A percentile compares a stretch with the other conserved stretches of the same genome.
phyloP scores from a whole-genome alignment of 768 basidiomycete genomes.

The Leccinum imitatum region DNA sequence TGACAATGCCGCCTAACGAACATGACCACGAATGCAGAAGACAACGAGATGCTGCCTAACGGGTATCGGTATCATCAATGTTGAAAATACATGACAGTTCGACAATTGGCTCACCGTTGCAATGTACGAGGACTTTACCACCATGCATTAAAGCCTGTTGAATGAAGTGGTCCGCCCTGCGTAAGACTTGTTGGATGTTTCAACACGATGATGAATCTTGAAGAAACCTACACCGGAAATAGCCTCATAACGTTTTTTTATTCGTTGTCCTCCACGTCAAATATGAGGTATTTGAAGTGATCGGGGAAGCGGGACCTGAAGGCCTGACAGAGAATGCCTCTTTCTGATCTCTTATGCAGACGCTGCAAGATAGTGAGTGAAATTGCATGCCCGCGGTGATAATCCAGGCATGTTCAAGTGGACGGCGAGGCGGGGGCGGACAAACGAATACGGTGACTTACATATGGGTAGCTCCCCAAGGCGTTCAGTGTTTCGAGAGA shows the following conservation, averaged over 20 bases:
- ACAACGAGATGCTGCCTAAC: constrained; percentile 82
- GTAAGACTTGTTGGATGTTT: constrained; percentile 1
- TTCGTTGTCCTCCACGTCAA: constrained; percentile 90
- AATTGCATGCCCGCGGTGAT: neutral
- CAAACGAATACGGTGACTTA: constrained; percentile 30
- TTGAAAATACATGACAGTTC: neutral
- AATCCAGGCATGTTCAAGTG: neutral
- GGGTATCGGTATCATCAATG: neutral
- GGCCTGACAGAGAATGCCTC: constrained; percentile 85
- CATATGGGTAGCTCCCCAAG: constrained; percentile 81
- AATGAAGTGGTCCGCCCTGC: constrained; percentile 76
- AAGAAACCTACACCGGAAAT: constrained; percentile 69
- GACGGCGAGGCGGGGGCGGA: neutral
- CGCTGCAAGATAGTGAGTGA: constrained; percentile 40
- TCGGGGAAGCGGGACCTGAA: constrained; percentile 67
- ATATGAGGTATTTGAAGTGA: constrained; percentile 70
- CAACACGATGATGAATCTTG: neutral
- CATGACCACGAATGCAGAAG: constrained; percentile 89
- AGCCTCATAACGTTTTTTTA: constrained; percentile 92
- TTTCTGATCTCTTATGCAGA: constrained; percentile 86
- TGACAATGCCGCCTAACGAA: constrained; percentile 86
- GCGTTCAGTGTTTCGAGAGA: constrained; percentile 64
- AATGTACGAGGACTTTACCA: constrained; percentile 84
- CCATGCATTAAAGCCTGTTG: constrained; percentile 53
- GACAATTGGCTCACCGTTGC: constrained; percentile 60